Percentiles rank a stretch among this genome's conserved stretches.
phyloP scores from a whole-genome alignment of 225 moss, liverwort and hornwort genomes.

The Physcomitrium patens region DNA sequence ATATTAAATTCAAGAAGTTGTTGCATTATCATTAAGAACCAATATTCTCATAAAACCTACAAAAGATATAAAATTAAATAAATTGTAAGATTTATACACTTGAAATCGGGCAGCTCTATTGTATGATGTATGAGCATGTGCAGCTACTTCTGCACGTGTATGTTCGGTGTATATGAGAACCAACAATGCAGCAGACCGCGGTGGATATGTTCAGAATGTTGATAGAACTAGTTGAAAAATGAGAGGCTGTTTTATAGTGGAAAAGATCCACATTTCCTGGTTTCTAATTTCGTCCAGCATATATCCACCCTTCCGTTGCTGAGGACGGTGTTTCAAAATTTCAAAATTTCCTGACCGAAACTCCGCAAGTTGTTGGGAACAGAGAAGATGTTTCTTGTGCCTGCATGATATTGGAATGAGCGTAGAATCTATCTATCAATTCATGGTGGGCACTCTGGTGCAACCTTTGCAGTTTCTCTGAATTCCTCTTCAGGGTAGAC shows the following conservation, averaged over 20 bases:
- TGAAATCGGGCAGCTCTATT: constrained; percentile 92
- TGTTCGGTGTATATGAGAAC: constrained; percentile 71
- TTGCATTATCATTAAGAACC: no score
- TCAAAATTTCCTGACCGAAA: constrained; percentile 23
- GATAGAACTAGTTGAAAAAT: constrained; percentile 74
- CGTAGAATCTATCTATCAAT: constrained; percentile 7
- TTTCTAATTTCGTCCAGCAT: constrained; percentile 87
- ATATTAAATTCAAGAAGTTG: no score
- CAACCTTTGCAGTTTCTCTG: background rate
- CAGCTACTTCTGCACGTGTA: constrained; percentile 92
- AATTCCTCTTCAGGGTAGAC: constrained; percentile 20
- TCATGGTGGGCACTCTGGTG: constrained; percentile 25
- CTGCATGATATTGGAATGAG: constrained; percentile 11
- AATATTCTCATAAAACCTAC: no score
- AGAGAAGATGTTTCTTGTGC: constrained; percentile 27
- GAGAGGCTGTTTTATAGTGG: constrained; percentile 82
- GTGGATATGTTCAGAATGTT: constrained; percentile 67
- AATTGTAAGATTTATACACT: no score
- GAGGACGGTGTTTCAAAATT: constrained; percentile 34
- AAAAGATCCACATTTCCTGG: constrained; percentile 89
- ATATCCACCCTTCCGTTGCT: constrained; percentile 72
- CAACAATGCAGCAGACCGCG: constrained; percentile 68
- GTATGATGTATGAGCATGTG: constrained; percentile 95
- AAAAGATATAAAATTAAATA: no score
- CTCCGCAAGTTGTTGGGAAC: constrained; percentile 16